Percentiles rank a stretch among this genome's conserved stretches.
Conservation (phyloP, 2,329 filamentous ascomycete species). For the Fusarium compactum region DNA sequence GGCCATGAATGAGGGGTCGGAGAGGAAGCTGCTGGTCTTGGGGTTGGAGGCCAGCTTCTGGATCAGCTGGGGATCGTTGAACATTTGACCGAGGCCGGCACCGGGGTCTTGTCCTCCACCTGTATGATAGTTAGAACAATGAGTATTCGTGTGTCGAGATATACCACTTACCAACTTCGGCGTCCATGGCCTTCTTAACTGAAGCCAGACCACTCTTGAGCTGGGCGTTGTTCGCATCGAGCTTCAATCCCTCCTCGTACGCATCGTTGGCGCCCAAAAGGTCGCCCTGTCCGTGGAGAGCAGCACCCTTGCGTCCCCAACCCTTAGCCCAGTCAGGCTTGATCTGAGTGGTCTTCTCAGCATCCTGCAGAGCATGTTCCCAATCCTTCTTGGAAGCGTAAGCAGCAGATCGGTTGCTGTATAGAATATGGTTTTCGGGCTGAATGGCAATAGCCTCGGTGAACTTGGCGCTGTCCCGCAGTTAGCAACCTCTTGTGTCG, state of each 20-base stretch:
- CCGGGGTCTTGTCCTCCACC: slow-evolving; percentile 67
- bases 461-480: slow-evolving; percentile 81
- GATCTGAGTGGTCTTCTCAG: slow-evolving; percentile 90
- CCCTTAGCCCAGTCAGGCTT: slow-evolving; percentile 99
- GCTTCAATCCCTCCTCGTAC: slow-evolving; percentile 93
- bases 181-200: slow-evolving; percentile 89
- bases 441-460: slow-evolving; percentile 91
- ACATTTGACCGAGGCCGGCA: slow-evolving; percentile 88
- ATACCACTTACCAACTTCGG: slow-evolving; percentile 52
- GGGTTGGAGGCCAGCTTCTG: slow-evolving; percentile 94
- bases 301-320: slow-evolving; percentile 92
- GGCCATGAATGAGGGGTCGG: slow-evolving; percentile 87
- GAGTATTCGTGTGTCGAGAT: not conserved
- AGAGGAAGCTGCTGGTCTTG: slow-evolving; percentile 86
- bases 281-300: slow-evolving; percentile 88
- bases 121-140: slow-evolving; percentile 13
- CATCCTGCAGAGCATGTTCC: slow-evolving; percentile 86
- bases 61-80: slow-evolving; percentile 90
- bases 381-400: slow-evolving; percentile 93
- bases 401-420: slow-evolving; percentile 92
- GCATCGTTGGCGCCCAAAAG: slow-evolving; percentile 87
- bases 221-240: slow-evolving; percentile 91
- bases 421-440: slow-evolving; percentile 93
- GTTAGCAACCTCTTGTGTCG: slow-evolving; percentile 33
- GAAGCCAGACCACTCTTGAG: slow-evolving; percentile 88